phyloP scores from a whole-genome alignment of 345 rosid genomes.

The Abelmoschus esculentus region DNA sequence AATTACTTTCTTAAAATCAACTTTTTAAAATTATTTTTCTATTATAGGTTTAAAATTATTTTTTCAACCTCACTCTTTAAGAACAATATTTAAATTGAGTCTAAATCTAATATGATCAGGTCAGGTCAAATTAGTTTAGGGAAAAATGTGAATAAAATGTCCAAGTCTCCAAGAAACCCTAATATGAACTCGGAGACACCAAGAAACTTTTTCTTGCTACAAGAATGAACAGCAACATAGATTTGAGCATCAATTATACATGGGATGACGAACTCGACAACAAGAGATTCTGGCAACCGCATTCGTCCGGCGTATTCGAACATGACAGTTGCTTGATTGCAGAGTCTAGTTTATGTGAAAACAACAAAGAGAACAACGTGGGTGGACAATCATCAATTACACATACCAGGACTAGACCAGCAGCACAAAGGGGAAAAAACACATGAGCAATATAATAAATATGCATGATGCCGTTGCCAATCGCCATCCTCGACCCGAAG shows the following conservation, averaged over 20 bases:
- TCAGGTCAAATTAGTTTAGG: too few species aligned
- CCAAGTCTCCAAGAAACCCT: too few species aligned
- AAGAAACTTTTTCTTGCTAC: constrained; percentile 2
- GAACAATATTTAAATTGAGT: too few species aligned
- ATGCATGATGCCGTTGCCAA: constrained; percentile 1
- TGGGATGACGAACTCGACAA: background rate
- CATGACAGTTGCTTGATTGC: constrained; percentile 20
- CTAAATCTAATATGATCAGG: too few species aligned
- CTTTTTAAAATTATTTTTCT: too few species aligned
- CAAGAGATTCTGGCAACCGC: background rate
- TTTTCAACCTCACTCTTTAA: too few species aligned
- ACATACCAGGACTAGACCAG: constrained; percentile 17
- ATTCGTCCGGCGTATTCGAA: background rate
- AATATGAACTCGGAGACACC: too few species aligned
- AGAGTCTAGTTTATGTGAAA: background rate
- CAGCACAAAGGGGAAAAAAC: background rate
- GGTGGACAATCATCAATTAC: constrained; percentile 17
- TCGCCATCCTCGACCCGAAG: constrained; percentile 12
- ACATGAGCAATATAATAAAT: constrained; percentile 5
- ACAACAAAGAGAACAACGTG: constrained; percentile 18
- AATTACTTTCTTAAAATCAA: too few species aligned
- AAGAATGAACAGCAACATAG: constrained; percentile 8
- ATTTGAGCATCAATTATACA: constrained; percentile 11
- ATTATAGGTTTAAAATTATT: too few species aligned
- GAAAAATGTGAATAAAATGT: too few species aligned